Evolutionary conservation across 306 rosid species (phyloP), one percentile per base, ranked within the genome.

Genomic region (Trichosanthes cucumerina): DNA sequence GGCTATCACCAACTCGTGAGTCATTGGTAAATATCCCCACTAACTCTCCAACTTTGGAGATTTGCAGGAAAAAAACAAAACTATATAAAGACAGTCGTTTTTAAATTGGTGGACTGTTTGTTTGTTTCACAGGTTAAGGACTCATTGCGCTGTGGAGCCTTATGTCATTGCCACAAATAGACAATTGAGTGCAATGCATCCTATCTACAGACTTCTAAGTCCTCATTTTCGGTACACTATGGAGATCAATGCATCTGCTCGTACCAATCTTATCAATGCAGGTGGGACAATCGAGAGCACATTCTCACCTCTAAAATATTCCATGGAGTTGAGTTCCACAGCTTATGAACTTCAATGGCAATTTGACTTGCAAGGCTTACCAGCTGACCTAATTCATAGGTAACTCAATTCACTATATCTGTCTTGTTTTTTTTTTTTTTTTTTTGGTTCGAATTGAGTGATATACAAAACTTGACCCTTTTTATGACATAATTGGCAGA

Each of bases 201-300:
- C 98, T 2, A 89, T 93, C 81, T 88, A 88, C 31, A 90, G 88
- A 79, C 60, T 93, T 9, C 33, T 93, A 28, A 91, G 86, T 33
- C 98, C 98, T 11, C 98, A 93, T 83, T 90, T 93, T 57, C 77
- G 98, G 49, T 93, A 90, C 87, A 93, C 98, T 1, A 86, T 90
- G 91, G 97, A 93, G 80, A 93, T 93, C 64, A 93, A 93, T 72
- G 91, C 92, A 2, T 83, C 88, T 9, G 98, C 98, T 21, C 92
- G 98, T 1, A 72, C 65, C 21, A 84, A 86, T 0, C 86, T 93
- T 0, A 31, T 93, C 77, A 92, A 89, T 68, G 89, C 85, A 1
- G 83, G 60, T 3, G 97, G 98, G 16, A 65, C 85, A 28, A 89
- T 93, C 10, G 96, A 93, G 80, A 21, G 15, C 3, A 21, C 84